These are phyloP conservation scores for Croton setiger DNA, from an alignment of 441 rosid genomes.

Conservation along the genomic window DNA sequence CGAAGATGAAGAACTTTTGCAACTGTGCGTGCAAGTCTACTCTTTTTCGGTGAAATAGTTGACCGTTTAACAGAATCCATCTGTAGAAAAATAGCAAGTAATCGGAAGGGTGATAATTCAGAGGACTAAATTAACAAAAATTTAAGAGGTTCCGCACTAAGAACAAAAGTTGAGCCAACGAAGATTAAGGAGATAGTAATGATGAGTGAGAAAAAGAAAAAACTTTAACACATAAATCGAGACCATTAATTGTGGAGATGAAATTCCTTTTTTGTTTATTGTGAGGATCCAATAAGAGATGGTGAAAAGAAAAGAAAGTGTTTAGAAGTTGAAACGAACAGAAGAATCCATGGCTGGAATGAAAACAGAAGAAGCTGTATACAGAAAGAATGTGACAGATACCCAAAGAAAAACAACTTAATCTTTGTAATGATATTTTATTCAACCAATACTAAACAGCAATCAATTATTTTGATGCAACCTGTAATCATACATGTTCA, in stretches of 20 bases:
- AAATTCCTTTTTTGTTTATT: conserved; percentile 20
- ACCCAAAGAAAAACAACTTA: not conserved
- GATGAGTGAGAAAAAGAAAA: conserved; percentile 31
- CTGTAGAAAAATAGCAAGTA: conserved; percentile 32
- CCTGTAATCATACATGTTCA: not conserved
- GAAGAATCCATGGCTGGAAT: not conserved
- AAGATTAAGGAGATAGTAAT: conserved; percentile 13
- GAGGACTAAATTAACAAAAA: not conserved
- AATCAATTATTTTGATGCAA: conserved; percentile 1
- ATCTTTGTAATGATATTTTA: not conserved
- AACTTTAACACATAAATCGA: conserved; percentile 40
- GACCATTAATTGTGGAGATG: conserved; percentile 22
- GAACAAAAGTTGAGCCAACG: conserved; percentile 4
- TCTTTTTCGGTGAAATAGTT: conserved; percentile 46
- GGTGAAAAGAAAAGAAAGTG: not conserved
- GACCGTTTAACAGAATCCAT: conserved; percentile 70
- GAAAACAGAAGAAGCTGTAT: not conserved
- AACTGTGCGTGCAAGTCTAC: conserved; percentile 55
- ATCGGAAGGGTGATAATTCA: conserved; percentile 8
- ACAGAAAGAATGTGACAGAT: conserved; percentile 2
- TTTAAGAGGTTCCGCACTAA: conserved; percentile 12
- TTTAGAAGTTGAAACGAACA: not conserved
- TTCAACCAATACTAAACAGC: not conserved
- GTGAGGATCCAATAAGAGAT: not conserved
- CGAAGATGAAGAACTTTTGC: conserved; percentile 59